These are phyloP conservation scores for Pistacia vera DNA, from an alignment of 345 rosid species.

Conservation along the genomic window DNA sequence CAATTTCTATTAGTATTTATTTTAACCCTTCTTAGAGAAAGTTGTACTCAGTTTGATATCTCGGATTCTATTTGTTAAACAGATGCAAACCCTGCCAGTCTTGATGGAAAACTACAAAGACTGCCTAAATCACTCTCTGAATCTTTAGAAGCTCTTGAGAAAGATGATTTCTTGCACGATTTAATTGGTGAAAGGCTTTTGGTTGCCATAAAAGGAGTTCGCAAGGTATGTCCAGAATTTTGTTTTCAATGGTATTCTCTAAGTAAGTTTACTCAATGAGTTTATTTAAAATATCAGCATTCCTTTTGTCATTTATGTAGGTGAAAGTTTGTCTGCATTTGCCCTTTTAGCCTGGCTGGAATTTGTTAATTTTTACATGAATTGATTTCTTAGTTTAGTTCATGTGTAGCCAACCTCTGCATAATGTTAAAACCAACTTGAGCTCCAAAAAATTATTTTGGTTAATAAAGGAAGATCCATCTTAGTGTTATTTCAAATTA, in stretches of 20 bases:
- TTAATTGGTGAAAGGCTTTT: constrained; percentile 74
- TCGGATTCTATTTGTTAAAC: constrained; percentile 20
- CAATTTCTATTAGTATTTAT: background rate
- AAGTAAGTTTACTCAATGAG: background rate
- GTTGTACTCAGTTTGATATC: background rate
- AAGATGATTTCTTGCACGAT: constrained; percentile 56
- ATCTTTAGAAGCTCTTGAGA: constrained; percentile 67
- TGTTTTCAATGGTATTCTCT: constrained; percentile 1
- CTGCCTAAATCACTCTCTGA: constrained; percentile 75
- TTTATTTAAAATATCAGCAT: background rate
- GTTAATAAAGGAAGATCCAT: background rate
- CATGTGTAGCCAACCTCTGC: background rate
- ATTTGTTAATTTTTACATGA: background rate
- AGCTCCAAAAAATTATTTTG: background rate
- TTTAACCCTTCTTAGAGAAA: background rate
- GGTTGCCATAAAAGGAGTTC: constrained; percentile 73
- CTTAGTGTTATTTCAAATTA: too few relatives aligned
- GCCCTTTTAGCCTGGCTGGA: background rate
- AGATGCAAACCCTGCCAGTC: constrained; percentile 69
- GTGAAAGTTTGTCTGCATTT: background rate
- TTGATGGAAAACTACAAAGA: constrained; percentile 53
- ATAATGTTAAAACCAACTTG: background rate
- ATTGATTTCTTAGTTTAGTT: background rate
- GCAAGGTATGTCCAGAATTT: constrained; percentile 58
- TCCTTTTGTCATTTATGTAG: background rate